Conservation (phyloP, 2,329 filamentous ascomycete species). For the Coleophoma cylindrospora region DNA sequence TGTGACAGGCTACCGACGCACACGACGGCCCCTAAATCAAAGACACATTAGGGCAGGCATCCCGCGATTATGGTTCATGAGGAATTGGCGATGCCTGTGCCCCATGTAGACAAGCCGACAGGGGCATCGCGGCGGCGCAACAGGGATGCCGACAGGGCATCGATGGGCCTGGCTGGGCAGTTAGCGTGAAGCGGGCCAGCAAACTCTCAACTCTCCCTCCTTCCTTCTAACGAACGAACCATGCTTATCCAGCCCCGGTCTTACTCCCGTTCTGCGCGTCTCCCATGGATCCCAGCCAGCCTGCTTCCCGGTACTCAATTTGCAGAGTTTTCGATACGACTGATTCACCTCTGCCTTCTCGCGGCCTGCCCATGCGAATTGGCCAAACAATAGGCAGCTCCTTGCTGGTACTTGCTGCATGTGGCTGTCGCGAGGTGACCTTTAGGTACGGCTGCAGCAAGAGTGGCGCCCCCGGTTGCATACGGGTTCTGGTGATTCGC, state of each 20-base stretch:
- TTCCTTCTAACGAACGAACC: background rate
- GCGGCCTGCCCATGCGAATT: background rate
- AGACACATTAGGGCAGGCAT: constrained; percentile 4
- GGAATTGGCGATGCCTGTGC: background rate
- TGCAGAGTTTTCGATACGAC: constrained; percentile 1
- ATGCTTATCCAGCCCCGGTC: background rate
- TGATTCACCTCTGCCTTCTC: background rate
- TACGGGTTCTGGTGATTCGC: background rate
- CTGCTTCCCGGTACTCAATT: background rate
- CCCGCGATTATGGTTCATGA: constrained; percentile 7
- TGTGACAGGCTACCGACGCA: constrained; percentile 7
- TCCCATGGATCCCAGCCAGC: background rate
- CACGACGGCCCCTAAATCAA: constrained; percentile 5
- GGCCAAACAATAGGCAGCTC: background rate
- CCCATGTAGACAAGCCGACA: background rate
- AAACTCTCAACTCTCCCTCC: background rate
- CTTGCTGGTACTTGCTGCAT: background rate
- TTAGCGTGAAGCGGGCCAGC: no score
- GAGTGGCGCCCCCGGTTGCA: background rate
- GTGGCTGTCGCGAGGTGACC: background rate
- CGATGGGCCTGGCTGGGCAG: no score
- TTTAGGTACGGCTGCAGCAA: background rate
- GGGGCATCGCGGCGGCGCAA: no score
- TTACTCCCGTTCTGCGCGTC: background rate
- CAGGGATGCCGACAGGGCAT: no score